Evolutionary conservation across 2,329 filamentous ascomycete species (phyloP), one percentile per base, ranked within the genome.

Genomic region (Epichloe elymi): DNA sequence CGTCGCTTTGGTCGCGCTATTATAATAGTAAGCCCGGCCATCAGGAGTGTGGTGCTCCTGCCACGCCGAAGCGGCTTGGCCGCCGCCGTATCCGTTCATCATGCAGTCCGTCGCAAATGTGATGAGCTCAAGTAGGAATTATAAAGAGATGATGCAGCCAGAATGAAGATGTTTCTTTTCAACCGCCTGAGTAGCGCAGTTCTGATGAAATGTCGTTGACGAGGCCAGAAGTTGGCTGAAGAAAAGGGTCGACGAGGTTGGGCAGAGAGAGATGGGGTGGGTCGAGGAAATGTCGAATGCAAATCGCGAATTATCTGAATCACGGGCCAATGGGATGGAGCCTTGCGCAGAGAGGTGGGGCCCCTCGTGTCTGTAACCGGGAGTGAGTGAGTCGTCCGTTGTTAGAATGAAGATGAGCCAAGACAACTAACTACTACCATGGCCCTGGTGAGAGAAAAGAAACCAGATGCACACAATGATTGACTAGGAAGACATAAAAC

Each of bases 1-100:
- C 35, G 93, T 97, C 56, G 78, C 80, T 65, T 94, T 94, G 15
- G 89, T 95, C 54, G 80, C 70, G 12, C 82, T 71, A 65, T 98
- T 95, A 74, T 90, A 95, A 67, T 94, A 98, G 68, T 98, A 98
- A 45, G 82, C 75, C 58, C 87, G 82, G 57, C 90, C 91, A 62
- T 95, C 89, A 3, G 82, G 72, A 58, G 85, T 87, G 59, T 82
- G 84, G 59, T 87, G 83, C 67, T 93, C 86, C 67, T 87, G 83
- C 90, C 90, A 96, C 42, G 78, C 65, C 51, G 74, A 68, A 49
- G 76, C 72, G 37, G 56, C 51, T 55, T 74, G 71, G 63, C 76
- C 71, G 59, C 76, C 71, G 59, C 71, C 70, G 56, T 65, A 72
- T 54, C 75, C 78, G 65, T 79, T 85, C 80, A 86, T 86, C 54